Conservation (phyloP, 2,329 filamentous ascomycete species). For the Lasiodiplodia citricola region DNA sequence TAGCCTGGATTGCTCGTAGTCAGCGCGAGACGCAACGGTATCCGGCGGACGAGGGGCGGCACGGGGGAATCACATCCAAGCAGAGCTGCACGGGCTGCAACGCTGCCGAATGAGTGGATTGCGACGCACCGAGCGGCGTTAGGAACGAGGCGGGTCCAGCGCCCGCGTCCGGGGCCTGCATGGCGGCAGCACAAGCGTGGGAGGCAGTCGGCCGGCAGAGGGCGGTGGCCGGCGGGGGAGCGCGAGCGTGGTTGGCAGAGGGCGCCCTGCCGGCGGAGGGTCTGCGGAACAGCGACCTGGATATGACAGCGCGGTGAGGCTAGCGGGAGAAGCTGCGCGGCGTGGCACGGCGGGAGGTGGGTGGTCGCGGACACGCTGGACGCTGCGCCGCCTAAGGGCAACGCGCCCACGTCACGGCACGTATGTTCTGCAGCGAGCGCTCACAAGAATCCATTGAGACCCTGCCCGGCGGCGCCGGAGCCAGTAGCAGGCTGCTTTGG, state of each 20-base stretch:
- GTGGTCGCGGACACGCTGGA: neutral
- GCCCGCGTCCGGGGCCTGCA: slow-evolving; percentile 44
- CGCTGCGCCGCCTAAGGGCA: neutral
- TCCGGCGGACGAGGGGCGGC: slow-evolving; percentile 2
- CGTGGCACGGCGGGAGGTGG: slow-evolving; percentile 12
- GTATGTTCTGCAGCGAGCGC: slow-evolving; percentile 19
- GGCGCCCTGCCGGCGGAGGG: slow-evolving; percentile 17
- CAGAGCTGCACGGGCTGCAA: slow-evolving; percentile 44
- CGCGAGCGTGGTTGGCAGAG: slow-evolving; percentile 28
- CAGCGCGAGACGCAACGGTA: slow-evolving; percentile 26
- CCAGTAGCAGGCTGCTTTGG: neutral
- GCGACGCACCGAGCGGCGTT: slow-evolving; percentile 48
- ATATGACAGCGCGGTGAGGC: slow-evolving; percentile 15
- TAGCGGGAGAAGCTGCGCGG: slow-evolving; percentile 6
- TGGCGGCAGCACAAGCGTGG: slow-evolving; percentile 49
- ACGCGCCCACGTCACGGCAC: slow-evolving; percentile 22
- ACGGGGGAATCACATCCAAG: slow-evolving; percentile 36
- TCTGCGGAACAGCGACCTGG: neutral
- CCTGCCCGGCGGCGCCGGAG: neutral
- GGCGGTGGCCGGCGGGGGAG: slow-evolving; percentile 16
- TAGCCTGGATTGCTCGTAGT: slow-evolving; percentile 46
- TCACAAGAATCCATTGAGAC: slow-evolving; percentile 5
- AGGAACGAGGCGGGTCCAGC: slow-evolving; percentile 32
- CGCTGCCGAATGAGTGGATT: slow-evolving; percentile 44
- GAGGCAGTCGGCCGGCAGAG: slow-evolving; percentile 24